phyloP scores from a whole-genome alignment of 1,284 basidiomycete species.

The Coriolopsis trogii region DNA sequence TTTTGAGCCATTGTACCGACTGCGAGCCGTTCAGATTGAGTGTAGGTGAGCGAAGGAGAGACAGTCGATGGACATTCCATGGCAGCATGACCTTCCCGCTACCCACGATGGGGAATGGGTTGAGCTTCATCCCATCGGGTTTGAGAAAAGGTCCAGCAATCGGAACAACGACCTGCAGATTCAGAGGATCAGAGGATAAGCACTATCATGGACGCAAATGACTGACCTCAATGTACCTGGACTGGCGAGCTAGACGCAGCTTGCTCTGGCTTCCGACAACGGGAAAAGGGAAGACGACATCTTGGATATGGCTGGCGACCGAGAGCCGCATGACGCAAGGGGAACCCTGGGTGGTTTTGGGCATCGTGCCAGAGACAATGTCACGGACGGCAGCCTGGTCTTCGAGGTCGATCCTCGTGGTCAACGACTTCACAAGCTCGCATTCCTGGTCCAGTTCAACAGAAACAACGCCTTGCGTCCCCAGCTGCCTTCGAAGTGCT shows the following conservation, averaged over 20 bases:
- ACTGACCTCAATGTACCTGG: slow-evolving; percentile 54
- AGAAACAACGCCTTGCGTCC: slow-evolving; percentile 1
- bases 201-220: no score
- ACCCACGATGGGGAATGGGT: slow-evolving; percentile 38
- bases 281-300: slow-evolving; percentile 38
- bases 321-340: slow-evolving; percentile 35
- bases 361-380: slow-evolving; percentile 26
- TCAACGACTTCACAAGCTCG: slow-evolving; percentile 30
- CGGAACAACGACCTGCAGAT: slow-evolving; percentile 32
- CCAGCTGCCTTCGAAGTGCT: slow-evolving; percentile 2
- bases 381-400: slow-evolving; percentile 20
- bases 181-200: neutral
- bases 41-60: slow-evolving; percentile 40
- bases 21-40: slow-evolving; percentile 24
- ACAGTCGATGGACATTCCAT: slow-evolving; percentile 43
- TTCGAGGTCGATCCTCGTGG: slow-evolving; percentile 29
- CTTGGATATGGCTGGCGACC: slow-evolving; percentile 28
- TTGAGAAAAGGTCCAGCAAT: slow-evolving; percentile 27
- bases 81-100: slow-evolving; percentile 24
- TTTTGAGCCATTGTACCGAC: slow-evolving; percentile 33
- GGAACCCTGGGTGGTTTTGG: slow-evolving; percentile 33
- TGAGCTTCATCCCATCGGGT: slow-evolving; percentile 29
- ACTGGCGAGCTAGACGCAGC: slow-evolving; percentile 52
- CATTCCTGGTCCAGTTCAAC: slow-evolving; percentile 37
- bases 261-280: slow-evolving; percentile 35